A percentile compares a stretch with the other conserved stretches of the same genome.
Evolutionary conservation across 352 stramenopile species (phyloP).

Genomic region (Phytophthora brassicae): DNA sequence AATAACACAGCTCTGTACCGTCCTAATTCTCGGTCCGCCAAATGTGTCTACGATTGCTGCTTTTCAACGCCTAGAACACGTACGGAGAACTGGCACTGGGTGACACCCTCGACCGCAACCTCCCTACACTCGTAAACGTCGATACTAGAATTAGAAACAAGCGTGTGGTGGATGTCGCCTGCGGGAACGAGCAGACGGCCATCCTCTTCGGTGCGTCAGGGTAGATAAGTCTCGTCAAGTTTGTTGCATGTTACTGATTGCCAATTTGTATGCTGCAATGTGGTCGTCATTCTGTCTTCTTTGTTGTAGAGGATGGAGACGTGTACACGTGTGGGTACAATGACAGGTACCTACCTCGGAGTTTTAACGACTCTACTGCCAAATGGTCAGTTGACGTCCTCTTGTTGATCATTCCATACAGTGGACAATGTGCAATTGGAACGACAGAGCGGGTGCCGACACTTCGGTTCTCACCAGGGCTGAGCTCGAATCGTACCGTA

Average conservation of each 20-base stretch:
- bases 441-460: slow-evolving; percentile 71
- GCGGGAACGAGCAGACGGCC: slow-evolving; percentile 91
- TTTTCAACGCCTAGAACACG: slow-evolving; percentile 73
- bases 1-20: too few relatives aligned
- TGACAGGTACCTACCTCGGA: slow-evolving; percentile 59
- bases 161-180: slow-evolving; percentile 79
- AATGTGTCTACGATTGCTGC: background rate
- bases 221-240: background rate
- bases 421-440: slow-evolving; percentile 90
- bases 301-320: slow-evolving; percentile 54
- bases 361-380: slow-evolving; percentile 1
- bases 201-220: slow-evolving; percentile 67
- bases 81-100: slow-evolving; percentile 92
- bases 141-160: slow-evolving; percentile 27
- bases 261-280: background rate
- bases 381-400: background rate
- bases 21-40: too few relatives aligned
- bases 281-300: background rate
- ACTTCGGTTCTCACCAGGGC: slow-evolving; percentile 46
- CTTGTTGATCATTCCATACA: slow-evolving; percentile 14
- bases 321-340: slow-evolving; percentile 93
- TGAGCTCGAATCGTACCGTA: slow-evolving; percentile 62
- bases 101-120: slow-evolving; percentile 72
- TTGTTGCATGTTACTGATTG: background rate
- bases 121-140: slow-evolving; percentile 47